These are phyloP conservation scores for Apostasia ramifera DNA, from an alignment of 106 monocot species.

Conservation along the genomic window DNA sequence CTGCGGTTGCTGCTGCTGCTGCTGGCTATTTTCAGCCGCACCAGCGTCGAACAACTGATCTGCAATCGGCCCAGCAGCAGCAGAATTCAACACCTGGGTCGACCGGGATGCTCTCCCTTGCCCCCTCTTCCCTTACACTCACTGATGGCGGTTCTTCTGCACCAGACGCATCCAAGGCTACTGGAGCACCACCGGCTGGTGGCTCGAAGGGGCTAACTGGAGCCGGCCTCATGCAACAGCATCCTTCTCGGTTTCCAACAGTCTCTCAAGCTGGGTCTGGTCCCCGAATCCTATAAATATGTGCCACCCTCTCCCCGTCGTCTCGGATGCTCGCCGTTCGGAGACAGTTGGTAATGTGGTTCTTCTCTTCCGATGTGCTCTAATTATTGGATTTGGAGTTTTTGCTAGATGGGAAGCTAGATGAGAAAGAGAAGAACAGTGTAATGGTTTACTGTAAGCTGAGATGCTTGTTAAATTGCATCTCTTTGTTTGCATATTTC, in stretches of 20 bases:
- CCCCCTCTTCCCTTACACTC: background rate
- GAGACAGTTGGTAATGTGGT: too few relatives aligned
- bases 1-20: background rate
- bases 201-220: background rate
- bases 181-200: background rate
- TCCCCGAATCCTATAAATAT: background rate
- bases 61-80: background rate
- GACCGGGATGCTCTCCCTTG: constrained; percentile 2
- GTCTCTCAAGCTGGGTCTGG: background rate
- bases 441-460: too few relatives aligned
- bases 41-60: background rate
- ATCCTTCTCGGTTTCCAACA: background rate
- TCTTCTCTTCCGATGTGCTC: too few relatives aligned
- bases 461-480: too few relatives aligned
- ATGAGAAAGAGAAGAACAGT: too few relatives aligned
- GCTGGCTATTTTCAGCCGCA: constrained; percentile 7
- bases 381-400: too few relatives aligned
- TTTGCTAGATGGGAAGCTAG: too few relatives aligned
- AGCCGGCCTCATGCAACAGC: background rate
- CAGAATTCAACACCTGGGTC: background rate
- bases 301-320: background rate
- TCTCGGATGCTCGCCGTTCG: background rate
- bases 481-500: too few relatives aligned
- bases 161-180: background rate
- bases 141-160: background rate